Evolutionary conservation across 495 filamentous ascomycete genomes (phyloP).

Genomic region (Pseudomonodictys pantanalensis): DNA sequence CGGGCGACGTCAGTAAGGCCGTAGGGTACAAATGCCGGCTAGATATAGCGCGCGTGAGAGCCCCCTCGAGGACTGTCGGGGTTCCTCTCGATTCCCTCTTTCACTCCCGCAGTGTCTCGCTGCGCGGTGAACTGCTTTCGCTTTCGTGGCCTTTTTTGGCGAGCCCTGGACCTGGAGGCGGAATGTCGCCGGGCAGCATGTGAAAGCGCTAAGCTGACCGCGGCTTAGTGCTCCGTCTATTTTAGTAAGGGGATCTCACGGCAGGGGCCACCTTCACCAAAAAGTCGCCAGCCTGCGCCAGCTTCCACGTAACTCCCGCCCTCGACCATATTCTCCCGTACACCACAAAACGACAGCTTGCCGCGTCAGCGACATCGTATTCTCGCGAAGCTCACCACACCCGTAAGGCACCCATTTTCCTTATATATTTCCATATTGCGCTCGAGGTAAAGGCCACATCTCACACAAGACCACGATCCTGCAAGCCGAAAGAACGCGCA

Average conservation of each 20-base stretch:
- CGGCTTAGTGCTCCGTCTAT: neutral
- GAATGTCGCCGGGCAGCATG: neutral
- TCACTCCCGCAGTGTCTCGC: neutral
- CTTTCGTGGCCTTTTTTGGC: conserved; percentile 15
- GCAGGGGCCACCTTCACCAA: neutral
- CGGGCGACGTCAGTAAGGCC: conserved; percentile 1
- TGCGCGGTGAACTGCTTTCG: neutral
- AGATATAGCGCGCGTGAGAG: no score
- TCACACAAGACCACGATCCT: neutral
- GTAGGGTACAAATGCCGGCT: neutral
- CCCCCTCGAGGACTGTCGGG: no score
- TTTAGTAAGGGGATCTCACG: neutral
- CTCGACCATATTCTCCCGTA: neutral
- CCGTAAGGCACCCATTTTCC: conserved; percentile 22
- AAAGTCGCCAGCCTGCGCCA: neutral
- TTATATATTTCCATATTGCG: neutral
- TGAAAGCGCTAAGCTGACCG: neutral
- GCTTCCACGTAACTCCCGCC: neutral
- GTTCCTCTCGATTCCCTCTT: neutral
- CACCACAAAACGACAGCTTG: neutral
- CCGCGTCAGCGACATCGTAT: conserved; percentile 22
- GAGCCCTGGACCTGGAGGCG: no score
- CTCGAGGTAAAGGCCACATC: conserved; percentile 12
- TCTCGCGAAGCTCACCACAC: neutral
- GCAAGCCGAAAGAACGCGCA: neutral